Conservation (phyloP, 805 yeast genomes). For the Debaryomyces hansenii region DNA sequence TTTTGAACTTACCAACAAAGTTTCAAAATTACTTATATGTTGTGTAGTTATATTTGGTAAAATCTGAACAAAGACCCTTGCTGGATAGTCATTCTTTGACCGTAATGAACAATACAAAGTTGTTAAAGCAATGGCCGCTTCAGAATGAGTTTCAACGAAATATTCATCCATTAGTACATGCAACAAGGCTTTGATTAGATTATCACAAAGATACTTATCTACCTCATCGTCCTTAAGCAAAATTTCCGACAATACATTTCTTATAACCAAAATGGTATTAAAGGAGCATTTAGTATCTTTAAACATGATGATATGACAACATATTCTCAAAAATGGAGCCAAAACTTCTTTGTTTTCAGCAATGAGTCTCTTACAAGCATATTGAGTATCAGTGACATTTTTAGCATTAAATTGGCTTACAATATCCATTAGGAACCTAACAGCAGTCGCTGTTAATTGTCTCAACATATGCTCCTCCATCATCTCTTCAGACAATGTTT, state of each 20-base stretch:
- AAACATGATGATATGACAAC: conserved; percentile 75
- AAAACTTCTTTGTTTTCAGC: conserved; percentile 63
- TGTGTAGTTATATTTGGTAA: conserved; percentile 57
- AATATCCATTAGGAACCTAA: conserved; percentile 79
- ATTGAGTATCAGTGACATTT: conserved; percentile 56
- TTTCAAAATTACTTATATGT: conserved; percentile 64
- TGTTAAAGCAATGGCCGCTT: conserved; percentile 87
- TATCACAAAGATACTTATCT: conserved; percentile 64
- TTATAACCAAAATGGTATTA: conserved; percentile 79
- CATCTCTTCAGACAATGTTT: conserved; percentile 92
- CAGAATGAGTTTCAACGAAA: conserved; percentile 84
- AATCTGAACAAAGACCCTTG: conserved; percentile 52
- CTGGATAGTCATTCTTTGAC: conserved; percentile 67
- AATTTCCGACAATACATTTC: conserved; percentile 70
- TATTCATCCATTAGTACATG: conserved; percentile 70
- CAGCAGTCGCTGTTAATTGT: conserved; percentile 90
- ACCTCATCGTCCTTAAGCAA: conserved; percentile 71
- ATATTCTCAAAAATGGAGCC: conserved; percentile 73
- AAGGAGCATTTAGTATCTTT: conserved; percentile 92
- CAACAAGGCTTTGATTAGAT: conserved; percentile 68
- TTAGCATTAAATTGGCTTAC: conserved; percentile 73
- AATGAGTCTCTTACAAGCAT: conserved; percentile 64
- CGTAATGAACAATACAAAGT: conserved; percentile 74
- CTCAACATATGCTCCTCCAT: conserved; percentile 94
- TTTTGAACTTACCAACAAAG: conserved; percentile 60